These are phyloP conservation scores for Spergularia bocconei DNA, from an alignment of 148 eudicot species.

Conservation along the genomic window DNA sequence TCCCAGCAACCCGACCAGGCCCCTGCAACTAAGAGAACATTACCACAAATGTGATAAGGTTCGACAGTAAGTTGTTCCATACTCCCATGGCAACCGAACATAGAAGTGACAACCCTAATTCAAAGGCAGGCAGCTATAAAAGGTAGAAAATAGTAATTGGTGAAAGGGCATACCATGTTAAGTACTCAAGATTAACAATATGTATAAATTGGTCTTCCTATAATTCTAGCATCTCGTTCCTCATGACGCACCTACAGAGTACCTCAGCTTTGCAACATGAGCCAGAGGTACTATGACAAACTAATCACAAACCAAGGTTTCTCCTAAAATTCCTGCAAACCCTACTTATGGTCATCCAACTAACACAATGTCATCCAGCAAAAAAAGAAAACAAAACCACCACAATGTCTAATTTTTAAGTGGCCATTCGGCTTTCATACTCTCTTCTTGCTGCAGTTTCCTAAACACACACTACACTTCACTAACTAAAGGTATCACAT, in stretches of 20 bases:
- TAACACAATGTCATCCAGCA: background rate
- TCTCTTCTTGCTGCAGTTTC: no score
- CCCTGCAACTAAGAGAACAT: no score
- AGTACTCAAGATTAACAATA: no score
- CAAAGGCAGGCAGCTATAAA: background rate
- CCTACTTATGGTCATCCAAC: background rate
- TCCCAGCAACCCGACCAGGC: no score
- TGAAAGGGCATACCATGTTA: background rate
- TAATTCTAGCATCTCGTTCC: background rate
- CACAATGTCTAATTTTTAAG: no score
- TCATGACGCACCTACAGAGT: background rate
- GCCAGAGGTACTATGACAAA: background rate
- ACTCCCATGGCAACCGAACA: background rate
- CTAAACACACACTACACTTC: no score
- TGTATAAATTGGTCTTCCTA: background rate
- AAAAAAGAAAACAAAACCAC: no score
- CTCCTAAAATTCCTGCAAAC: background rate
- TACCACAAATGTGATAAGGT: no score
- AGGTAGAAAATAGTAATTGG: background rate
- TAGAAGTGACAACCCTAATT: background rate
- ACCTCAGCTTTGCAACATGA: background rate
- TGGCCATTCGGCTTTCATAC: no score
- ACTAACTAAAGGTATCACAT: no score
- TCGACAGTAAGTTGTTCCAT: no score
- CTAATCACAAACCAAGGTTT: background rate